phyloP scores from a whole-genome alignment of 2,329 filamentous ascomycete species.

The Aureobasidium sp. region DNA sequence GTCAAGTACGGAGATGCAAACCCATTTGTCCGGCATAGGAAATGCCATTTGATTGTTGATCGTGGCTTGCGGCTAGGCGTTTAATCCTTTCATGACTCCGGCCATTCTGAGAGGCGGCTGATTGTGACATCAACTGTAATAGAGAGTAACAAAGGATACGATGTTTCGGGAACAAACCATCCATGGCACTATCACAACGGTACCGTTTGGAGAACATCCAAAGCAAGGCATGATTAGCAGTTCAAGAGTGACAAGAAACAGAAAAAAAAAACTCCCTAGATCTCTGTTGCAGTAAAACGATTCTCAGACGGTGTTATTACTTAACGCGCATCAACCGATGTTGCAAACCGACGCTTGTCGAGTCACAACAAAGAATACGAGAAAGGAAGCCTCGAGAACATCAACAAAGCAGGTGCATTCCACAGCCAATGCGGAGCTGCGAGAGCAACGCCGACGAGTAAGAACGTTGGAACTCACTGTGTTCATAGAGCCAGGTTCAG shows the following conservation, averaged over 20 bases:
- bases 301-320: neutral
- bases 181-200: neutral
- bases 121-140: slow-evolving; percentile 9
- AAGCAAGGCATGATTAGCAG: neutral
- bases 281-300: neutral
- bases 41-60: neutral
- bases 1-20: neutral
- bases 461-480: neutral
- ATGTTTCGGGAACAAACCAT: too few relatives aligned
- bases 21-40: slow-evolving; percentile 5
- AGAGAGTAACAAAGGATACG: neutral
- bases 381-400: neutral
- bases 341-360: neutral
- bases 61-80: neutral
- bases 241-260: neutral
- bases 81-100: neutral
- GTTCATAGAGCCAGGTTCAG: too few relatives aligned
- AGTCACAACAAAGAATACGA: neutral
- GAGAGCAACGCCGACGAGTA: neutral
- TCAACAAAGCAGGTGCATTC: neutral
- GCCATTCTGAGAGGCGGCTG: too few relatives aligned
- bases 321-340: neutral
- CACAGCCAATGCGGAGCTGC: neutral
- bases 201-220: too few relatives aligned
- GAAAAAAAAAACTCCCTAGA: neutral